Evolutionary conservation across 345 rosid genomes (phyloP), one percentile per base, ranked within the genome.

Genomic region (Trapa incisa): DNA sequence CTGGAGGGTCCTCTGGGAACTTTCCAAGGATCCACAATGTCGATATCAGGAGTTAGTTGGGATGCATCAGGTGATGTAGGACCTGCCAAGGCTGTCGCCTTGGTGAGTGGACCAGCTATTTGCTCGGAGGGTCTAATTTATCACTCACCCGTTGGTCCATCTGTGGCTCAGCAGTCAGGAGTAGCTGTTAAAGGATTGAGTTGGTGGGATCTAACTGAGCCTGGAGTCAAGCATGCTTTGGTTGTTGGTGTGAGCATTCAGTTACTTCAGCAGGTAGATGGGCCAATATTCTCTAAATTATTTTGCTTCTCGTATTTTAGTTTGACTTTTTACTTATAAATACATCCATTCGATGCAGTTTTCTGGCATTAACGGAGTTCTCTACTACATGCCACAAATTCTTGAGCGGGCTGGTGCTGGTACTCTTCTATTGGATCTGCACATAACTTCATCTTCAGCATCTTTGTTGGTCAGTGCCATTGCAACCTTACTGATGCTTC

Each of bases 331-430:
- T 12, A 1, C 33, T 33, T 61, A 47, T 45, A 22, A 22, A 4
- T 53, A 33, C 65, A 29, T 14, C 48, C 16, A 64, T 62, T 47
- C 42, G 41, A 64, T 73, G 83, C 85, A 94, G 99, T 89, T 91
- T 75, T 86, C 96, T 65, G 99, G 99, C 52, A 94, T 94, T 78
- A 94, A 94, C 50, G 99, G 99, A 37, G 96, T 94, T 69, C 89
- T 94, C 41, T 94, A 89, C 81, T 94, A 94, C 83, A 89, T 96
- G 61, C 99, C 99, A 72, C 97, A 91, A 83, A 91, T 94, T 80
- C 90, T 94, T 16, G 89, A 91, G 84, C 92, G 87, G 73, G 96
- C 99, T 0, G 99, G 99, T 60, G 96, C 86, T 0, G 96, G 97
- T 17, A 72, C 84, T 82, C 93, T 89, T 75, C 89, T 91, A 69